These are phyloP conservation scores for Paecilomyces formosus DNA, from an alignment of 2,329 filamentous ascomycete genomes.

Conservation along the genomic window DNA sequence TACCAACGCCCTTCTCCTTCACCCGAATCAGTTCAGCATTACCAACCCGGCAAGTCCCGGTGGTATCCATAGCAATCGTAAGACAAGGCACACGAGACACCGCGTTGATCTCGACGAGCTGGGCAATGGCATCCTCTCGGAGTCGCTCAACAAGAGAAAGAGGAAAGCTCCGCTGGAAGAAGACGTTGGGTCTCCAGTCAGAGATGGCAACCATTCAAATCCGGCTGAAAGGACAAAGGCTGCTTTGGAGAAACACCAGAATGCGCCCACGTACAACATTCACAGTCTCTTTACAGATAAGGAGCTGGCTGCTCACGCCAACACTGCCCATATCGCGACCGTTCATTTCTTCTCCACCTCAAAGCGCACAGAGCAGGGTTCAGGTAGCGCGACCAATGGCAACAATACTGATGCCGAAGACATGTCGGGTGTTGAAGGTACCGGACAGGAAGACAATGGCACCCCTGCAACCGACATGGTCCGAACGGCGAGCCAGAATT, in stretches of 20 bases:
- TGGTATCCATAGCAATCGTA: slow-evolving; percentile 52
- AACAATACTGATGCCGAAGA: slow-evolving; percentile 37
- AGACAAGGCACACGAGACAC: slow-evolving; percentile 56
- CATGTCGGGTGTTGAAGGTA: slow-evolving; percentile 24
- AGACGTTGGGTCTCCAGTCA: slow-evolving; percentile 52
- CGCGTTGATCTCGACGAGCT: slow-evolving; percentile 48
- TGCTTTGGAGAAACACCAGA: slow-evolving; percentile 48
- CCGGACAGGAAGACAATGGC: slow-evolving; percentile 33
- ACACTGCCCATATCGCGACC: slow-evolving; percentile 53
- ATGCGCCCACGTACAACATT: slow-evolving; percentile 53
- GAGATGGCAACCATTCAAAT: slow-evolving; percentile 37
- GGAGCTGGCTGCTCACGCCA: slow-evolving; percentile 55
- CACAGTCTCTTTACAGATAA: slow-evolving; percentile 61
- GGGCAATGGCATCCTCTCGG: slow-evolving; percentile 38
- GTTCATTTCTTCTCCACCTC: slow-evolving; percentile 52
- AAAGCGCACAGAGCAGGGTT: slow-evolving; percentile 35
- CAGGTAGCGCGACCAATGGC: slow-evolving; percentile 29
- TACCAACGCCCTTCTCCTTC: slow-evolving; percentile 57
- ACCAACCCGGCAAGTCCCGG: slow-evolving; percentile 57
- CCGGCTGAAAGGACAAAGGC: slow-evolving; percentile 48
- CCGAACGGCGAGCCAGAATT: slow-evolving; percentile 51
- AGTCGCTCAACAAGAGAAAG: slow-evolving; percentile 50
- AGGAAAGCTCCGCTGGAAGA: slow-evolving; percentile 50
- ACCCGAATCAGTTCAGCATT: slow-evolving; percentile 60
- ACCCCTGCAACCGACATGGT: slow-evolving; percentile 51